A percentile compares a stretch with the other conserved stretches of the same genome.
These are phyloP conservation scores for Fraxinus velutina DNA, from an alignment of 305 asterid species.

Conservation along the genomic window DNA sequence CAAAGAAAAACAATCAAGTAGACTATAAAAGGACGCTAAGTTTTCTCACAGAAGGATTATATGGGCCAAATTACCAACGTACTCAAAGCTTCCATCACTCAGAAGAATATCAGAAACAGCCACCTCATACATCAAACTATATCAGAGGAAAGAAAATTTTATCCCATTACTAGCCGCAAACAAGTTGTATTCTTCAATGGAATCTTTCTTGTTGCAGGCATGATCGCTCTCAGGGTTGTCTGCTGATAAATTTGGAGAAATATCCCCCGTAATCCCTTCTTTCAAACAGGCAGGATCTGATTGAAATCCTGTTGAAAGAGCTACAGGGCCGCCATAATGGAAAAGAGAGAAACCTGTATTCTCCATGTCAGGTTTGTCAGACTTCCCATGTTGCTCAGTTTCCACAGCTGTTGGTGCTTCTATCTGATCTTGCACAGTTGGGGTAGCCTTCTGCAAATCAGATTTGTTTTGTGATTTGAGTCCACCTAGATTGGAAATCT, in stretches of 20 bases:
- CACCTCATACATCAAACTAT: constrained; percentile 31
- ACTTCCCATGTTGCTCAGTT: constrained; percentile 33
- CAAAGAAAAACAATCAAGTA: constrained; percentile 26
- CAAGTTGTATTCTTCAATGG: constrained; percentile 77
- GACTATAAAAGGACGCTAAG: constrained; percentile 15
- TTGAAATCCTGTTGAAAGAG: constrained; percentile 60
- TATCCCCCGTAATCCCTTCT: constrained; percentile 37
- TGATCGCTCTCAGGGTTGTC: constrained; percentile 33
- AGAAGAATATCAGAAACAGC: constrained; percentile 13
- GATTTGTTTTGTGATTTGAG: constrained; percentile 32
- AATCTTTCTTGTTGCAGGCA: constrained; percentile 50
- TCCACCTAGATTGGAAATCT: constrained; percentile 37
- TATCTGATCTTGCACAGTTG: constrained; percentile 31
- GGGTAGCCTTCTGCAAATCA: constrained; percentile 29
- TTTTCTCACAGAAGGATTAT: constrained; percentile 35
- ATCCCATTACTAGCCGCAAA: constrained; percentile 85
- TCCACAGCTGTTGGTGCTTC: constrained; percentile 33
- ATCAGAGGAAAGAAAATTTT: constrained; percentile 73
- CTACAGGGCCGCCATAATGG: constrained; percentile 90
- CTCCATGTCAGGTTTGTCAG: constrained; percentile 37
- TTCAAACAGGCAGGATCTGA: constrained; percentile 42
- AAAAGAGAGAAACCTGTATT: constrained; percentile 81
- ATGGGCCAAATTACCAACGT: constrained; percentile 28
- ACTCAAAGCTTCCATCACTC: constrained; percentile 45
- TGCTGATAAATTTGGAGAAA: constrained; percentile 32